Evolutionary conservation across 176 grass and related monocot genomes (phyloP).

Genomic region (Aegilops bicornis): DNA sequence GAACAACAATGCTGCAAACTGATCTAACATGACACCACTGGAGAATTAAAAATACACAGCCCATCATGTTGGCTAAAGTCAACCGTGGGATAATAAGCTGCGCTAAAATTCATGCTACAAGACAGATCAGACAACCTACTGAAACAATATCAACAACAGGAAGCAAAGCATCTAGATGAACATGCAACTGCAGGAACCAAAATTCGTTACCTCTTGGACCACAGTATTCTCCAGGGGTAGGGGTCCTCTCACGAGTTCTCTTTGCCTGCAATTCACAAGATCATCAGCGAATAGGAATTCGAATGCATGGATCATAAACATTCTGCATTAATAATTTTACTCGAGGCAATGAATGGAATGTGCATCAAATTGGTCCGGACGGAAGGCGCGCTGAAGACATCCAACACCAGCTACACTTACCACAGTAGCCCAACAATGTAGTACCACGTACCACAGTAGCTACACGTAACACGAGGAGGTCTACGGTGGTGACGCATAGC

Average conservation of each 20-base stretch:
- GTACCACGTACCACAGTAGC: constrained; percentile 33
- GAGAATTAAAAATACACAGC: too few species aligned
- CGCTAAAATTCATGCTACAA: neutral
- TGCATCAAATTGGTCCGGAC: neutral
- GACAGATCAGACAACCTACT: neutral
- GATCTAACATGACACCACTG: too few species aligned
- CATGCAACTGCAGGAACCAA: neutral
- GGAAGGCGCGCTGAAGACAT: neutral
- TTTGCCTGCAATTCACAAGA: constrained; percentile 59
- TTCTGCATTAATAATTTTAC: neutral
- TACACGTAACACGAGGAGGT: neutral
- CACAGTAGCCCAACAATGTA: constrained; percentile 30
- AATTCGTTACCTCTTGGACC: constrained; percentile 58
- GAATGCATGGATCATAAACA: neutral
- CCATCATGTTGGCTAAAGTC: neutral
- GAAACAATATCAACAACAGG: neutral
- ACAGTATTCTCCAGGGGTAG: constrained; percentile 87
- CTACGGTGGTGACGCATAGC: neutral
- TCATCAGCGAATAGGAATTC: neutral
- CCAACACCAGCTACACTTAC: constrained; percentile 25
- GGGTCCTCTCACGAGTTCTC: constrained; percentile 80
- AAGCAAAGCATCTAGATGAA: neutral
- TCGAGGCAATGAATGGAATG: constrained; percentile 3
- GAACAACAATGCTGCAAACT: too few species aligned
- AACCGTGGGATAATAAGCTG: neutral